A percentile compares a stretch with the other conserved stretches of the same genome.
Conservation (phyloP, 495 filamentous ascomycete genomes). For the Tetracladium setigerum region DNA sequence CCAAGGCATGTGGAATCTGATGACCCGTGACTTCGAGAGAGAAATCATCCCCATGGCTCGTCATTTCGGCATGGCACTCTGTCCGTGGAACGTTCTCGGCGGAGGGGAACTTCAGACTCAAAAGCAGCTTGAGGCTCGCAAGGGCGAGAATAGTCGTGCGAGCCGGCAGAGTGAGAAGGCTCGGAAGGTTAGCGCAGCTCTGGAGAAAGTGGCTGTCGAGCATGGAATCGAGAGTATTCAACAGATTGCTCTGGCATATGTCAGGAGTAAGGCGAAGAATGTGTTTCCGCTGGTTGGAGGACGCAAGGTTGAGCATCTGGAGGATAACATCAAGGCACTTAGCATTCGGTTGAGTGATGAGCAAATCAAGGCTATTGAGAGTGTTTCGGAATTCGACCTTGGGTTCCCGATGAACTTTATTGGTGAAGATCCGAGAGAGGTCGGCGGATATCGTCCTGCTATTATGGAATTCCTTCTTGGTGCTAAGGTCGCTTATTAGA, state of each 20-base stretch:
- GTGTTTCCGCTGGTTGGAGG: constrained; percentile 48
- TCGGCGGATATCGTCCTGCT: constrained; percentile 5
- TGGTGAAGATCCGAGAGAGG: constrained; percentile 25
- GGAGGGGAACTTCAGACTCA: constrained; percentile 52
- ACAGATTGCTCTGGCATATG: constrained; percentile 61
- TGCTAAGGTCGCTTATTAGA: no score
- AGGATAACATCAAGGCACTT: constrained; percentile 55
- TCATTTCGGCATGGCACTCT: constrained; percentile 60
- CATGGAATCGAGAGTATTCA: constrained; percentile 42
- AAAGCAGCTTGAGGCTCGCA: constrained; percentile 28
- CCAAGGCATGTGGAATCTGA: constrained; percentile 55
- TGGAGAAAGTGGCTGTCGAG: constrained; percentile 49
- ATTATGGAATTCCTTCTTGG: no score
- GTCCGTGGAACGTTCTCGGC: constrained; percentile 54
- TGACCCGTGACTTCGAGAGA: constrained; percentile 54
- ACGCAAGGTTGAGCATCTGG: constrained; percentile 55
- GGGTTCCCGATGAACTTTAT: constrained; percentile 48
- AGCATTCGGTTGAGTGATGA: constrained; percentile 42
- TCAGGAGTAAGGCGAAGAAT: constrained; percentile 55
- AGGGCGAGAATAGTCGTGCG: constrained; percentile 5
- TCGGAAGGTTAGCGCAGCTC: constrained; percentile 38
- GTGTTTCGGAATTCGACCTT: constrained; percentile 36
- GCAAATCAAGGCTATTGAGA: constrained; percentile 52
- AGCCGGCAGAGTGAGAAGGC: constrained; percentile 20
- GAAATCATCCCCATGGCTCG: constrained; percentile 60